Evolutionary conservation across 306 rosid genomes (phyloP).

Genomic region (Cucurbita maxima): DNA sequence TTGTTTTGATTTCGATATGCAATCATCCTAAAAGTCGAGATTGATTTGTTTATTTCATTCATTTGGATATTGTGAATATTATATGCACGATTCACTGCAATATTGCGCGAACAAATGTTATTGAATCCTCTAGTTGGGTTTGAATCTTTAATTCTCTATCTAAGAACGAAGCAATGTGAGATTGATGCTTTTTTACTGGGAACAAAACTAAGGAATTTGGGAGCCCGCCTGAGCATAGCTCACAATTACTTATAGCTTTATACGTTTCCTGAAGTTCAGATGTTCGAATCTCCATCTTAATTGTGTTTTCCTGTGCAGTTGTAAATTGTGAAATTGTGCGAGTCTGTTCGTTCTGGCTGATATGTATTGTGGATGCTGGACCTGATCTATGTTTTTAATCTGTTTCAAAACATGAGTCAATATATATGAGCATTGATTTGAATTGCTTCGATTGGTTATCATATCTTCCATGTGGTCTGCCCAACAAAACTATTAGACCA

Average conservation of each 20-base stretch:
- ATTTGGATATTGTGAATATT: background rate
- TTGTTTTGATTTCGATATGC: background rate
- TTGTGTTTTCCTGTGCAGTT: background rate
- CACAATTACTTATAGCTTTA: no score
- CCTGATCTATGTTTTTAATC: background rate
- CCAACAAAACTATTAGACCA: background rate
- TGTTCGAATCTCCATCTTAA: no score
- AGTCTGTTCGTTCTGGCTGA: background rate
- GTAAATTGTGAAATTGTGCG: background rate
- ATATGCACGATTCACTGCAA: background rate
- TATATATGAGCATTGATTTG: background rate
- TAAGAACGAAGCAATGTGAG: background rate
- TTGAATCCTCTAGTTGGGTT: background rate
- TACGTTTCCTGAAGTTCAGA: no score
- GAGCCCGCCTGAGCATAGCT: background rate
- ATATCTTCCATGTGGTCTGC: background rate
- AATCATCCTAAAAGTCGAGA: background rate
- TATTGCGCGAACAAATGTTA: background rate
- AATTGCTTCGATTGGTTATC: background rate
- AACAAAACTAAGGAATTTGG: background rate
- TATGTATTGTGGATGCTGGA: background rate
- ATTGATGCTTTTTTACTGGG: background rate
- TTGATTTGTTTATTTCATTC: background rate
- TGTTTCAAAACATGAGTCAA: background rate
- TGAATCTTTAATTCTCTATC: background rate